Evolutionary conservation across 2,329 filamentous ascomycete species (phyloP).

Genomic region (Venturia aucupariae): DNA sequence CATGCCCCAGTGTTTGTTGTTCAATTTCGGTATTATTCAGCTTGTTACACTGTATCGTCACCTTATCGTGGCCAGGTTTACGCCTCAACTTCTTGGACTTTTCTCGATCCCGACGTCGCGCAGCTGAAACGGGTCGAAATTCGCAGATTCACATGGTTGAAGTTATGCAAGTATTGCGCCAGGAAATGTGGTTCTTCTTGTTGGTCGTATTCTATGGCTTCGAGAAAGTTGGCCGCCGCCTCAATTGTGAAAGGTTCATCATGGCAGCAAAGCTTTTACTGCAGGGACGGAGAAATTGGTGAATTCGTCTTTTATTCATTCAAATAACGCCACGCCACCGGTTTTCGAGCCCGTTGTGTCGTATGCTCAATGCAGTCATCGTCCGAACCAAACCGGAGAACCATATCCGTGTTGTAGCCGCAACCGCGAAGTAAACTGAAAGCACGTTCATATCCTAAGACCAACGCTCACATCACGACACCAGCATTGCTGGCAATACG

Average conservation of each 20-base stretch:
- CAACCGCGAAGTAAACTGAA: conserved; percentile 7
- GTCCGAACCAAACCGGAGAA: conserved; percentile 1
- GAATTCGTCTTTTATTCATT: conserved; percentile 8
- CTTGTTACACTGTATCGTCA: too few relatives aligned
- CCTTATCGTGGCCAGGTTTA: too few relatives aligned
- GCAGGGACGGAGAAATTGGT: background rate
- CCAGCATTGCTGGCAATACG: conserved; percentile 99
- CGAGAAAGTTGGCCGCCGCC: background rate
- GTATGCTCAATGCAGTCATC: conserved; percentile 1
- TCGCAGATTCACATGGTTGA: too few relatives aligned
- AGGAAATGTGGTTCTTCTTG: too few relatives aligned
- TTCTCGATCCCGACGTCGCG: too few relatives aligned
- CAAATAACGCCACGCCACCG: background rate
- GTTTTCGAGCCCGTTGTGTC: background rate
- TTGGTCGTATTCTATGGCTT: background rate
- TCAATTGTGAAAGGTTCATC: background rate
- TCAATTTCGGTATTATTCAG: too few relatives aligned
- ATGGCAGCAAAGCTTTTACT: background rate
- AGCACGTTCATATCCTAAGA: background rate
- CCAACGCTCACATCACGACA: conserved; percentile 87
- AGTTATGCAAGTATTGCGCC: too few relatives aligned
- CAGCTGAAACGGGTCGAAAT: too few relatives aligned
- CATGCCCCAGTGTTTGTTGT: too few relatives aligned
- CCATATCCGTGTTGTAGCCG: conserved; percentile 1
- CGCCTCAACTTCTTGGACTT: too few relatives aligned